phyloP scores from a whole-genome alignment of 1,139 yeast species.

The Geotrichum siamense region DNA sequence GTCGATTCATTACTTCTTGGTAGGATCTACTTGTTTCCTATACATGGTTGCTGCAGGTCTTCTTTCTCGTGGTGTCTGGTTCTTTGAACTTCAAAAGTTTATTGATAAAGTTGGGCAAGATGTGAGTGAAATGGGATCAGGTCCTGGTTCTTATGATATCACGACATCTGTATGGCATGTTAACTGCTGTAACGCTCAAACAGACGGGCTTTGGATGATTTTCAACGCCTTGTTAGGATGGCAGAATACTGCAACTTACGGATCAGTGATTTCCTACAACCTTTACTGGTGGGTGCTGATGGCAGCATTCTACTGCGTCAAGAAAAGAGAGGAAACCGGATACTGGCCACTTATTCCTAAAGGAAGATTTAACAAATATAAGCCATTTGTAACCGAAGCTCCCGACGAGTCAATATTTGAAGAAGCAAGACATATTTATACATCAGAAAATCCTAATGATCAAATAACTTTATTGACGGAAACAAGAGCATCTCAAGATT shows the following conservation, averaged over 20 bases:
- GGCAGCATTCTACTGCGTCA: slow-evolving; percentile 11
- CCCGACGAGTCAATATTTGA: not conserved
- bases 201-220: slow-evolving; percentile 88
- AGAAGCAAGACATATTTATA: slow-evolving; percentile 4
- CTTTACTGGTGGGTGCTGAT: slow-evolving; percentile 27
- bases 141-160: slow-evolving; percentile 87
- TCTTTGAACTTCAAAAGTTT: slow-evolving; percentile 60
- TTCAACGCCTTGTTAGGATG: slow-evolving; percentile 83
- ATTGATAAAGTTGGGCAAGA: slow-evolving; percentile 72
- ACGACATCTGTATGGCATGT: slow-evolving; percentile 80
- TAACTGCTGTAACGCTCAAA: slow-evolving; percentile 87
- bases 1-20: slow-evolving; percentile 72
- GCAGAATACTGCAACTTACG: slow-evolving; percentile 89
- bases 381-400: not conserved
- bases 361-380: not conserved
- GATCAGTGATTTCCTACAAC: slow-evolving; percentile 78
- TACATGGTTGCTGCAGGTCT: slow-evolving; percentile 85
- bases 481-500: slow-evolving; percentile 1
- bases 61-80: slow-evolving; percentile 87
- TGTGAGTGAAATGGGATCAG: slow-evolving; percentile 82
- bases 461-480: not conserved
- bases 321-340: slow-evolving; percentile 8
- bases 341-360: slow-evolving; percentile 1
- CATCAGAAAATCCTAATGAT: slow-evolving; percentile 1
- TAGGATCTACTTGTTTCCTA: slow-evolving; percentile 72